Evolutionary conservation across 116 monocot species (phyloP), one percentile per base, ranked within the genome.

Genomic region (Trichopus zeylanicus): DNA sequence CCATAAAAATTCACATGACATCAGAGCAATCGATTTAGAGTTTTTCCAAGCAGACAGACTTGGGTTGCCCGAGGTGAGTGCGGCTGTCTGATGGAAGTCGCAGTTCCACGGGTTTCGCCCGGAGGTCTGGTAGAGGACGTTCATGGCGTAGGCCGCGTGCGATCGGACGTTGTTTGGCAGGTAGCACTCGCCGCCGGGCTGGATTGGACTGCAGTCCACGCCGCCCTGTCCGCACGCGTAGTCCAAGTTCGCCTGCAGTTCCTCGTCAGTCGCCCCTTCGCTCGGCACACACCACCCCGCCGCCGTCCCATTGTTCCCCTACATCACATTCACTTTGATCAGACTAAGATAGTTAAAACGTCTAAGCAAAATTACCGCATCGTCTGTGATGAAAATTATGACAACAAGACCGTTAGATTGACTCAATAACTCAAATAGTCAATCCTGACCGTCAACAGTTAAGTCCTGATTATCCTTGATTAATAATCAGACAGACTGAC

Each of bases 61-160:
- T 20, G 86, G 86, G 53, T 86, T 75, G n/a, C 49, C 27, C 8
- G 78, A 56, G 0, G 81, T 75, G 46, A 86, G 81, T 6, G 38
- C 21, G 2, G 81, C 86, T 13, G 81, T 39, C 63, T 74, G 65
- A 15, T 66, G 51, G 66, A 86, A 86, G 59, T 86, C 86, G 57
- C 86, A 86, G 66, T 78, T 62, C 78, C 74, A 75, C 0, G 71
- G 16, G 32, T 86, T 49, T 28, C 64, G 49, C 0, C 75, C 75
- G 12, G 81, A 39, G 4, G 47, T 31, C 75, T 81, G 81, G 70
- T 78, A 86, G 19, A 78, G 59, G 66, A 69, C 60, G 62, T 86
- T 86, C 86, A 86, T 86, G 27, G 86, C 86, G 51, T 71, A 86
- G 0, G 78, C 72, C 9, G 81, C 86, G 60, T 86, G 86, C 4